Conservation (phyloP, 2,329 filamentous ascomycete genomes). For the Cladosporium colombiae region DNA sequence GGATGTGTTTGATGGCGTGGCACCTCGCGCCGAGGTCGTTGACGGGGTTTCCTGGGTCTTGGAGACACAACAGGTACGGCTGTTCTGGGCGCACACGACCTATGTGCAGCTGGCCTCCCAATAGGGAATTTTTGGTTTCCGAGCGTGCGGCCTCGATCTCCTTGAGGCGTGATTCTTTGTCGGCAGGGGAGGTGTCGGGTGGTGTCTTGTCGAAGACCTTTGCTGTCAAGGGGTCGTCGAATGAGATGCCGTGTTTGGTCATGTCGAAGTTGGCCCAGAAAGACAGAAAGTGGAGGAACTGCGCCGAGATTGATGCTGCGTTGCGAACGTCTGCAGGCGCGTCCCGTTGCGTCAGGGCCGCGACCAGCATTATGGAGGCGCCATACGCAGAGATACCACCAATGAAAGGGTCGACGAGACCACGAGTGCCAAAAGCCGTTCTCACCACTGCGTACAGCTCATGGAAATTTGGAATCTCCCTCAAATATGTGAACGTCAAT, state of each 20-base stretch:
- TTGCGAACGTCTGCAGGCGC: slow-evolving; percentile 15
- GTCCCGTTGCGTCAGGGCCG: slow-evolving; percentile 46
- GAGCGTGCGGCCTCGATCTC: neutral
- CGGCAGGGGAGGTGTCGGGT: neutral
- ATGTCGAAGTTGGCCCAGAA: slow-evolving; percentile 54
- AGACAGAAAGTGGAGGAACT: slow-evolving; percentile 52
- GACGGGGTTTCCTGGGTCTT: slow-evolving; percentile 59
- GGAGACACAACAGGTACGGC: slow-evolving; percentile 53
- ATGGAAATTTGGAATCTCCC: slow-evolving; percentile 52
- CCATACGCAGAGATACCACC: slow-evolving; percentile 58
- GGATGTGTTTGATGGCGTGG: slow-evolving; percentile 53
- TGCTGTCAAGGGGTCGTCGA: slow-evolving; percentile 9
- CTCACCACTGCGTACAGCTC: slow-evolving; percentile 54
- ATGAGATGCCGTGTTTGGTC: slow-evolving; percentile 48
- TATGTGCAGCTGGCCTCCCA: slow-evolving; percentile 37
- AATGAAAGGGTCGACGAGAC: slow-evolving; percentile 49
- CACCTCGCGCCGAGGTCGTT: slow-evolving; percentile 58
- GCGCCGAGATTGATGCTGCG: slow-evolving; percentile 38
- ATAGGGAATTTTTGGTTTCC: neutral
- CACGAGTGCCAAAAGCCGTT: slow-evolving; percentile 52
- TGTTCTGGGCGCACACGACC: slow-evolving; percentile 35
- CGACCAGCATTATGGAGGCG: slow-evolving; percentile 59
- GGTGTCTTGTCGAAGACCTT: neutral
- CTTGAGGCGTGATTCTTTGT: neutral
- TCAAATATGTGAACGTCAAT: slow-evolving; percentile 49